Conservation (phyloP, 164 flowering plant species). For the Platanus orientalis region DNA sequence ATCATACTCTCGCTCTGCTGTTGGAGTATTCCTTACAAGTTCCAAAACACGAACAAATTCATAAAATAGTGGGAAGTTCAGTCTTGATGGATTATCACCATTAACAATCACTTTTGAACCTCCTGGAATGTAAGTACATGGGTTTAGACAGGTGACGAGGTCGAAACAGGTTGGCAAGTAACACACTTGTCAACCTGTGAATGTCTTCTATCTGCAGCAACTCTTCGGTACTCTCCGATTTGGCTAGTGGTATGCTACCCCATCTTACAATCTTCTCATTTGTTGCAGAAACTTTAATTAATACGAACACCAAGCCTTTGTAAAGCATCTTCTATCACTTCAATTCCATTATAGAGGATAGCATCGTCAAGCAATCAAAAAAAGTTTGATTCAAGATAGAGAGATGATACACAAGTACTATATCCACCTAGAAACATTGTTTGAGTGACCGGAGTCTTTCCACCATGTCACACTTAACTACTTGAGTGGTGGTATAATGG, state of each 20-base stretch:
- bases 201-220: conserved; percentile 70
- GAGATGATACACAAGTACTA: conserved; percentile 72
- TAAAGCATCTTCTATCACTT: conserved; percentile 73
- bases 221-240: conserved; percentile 61
- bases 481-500: conserved; percentile 55
- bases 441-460: conserved; percentile 59
- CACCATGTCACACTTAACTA: conserved; percentile 16
- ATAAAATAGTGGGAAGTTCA: conserved; percentile 54
- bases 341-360: conserved; percentile 80
- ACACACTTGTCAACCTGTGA: conserved; percentile 43
- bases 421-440: conserved; percentile 69
- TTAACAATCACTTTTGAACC: conserved; percentile 19
- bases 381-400: conserved; percentile 58
- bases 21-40: conserved; percentile 45
- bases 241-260: no score
- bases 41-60: conserved; percentile 80
- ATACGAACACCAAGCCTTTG: conserved; percentile 69
- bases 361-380: conserved; percentile 58
- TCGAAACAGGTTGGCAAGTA: conserved; percentile 53
- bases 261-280: no score
- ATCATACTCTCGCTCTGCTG: conserved; percentile 96
- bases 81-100: conserved; percentile 23
- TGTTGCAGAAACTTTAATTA: conserved; percentile 56
- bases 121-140: conserved; percentile 22
- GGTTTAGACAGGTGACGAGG: conserved; percentile 60